A percentile compares a stretch with the other conserved stretches of the same genome.
Conservation (phyloP, 1,284 basidiomycete genomes). For the Afroboletus lepidellus region DNA sequence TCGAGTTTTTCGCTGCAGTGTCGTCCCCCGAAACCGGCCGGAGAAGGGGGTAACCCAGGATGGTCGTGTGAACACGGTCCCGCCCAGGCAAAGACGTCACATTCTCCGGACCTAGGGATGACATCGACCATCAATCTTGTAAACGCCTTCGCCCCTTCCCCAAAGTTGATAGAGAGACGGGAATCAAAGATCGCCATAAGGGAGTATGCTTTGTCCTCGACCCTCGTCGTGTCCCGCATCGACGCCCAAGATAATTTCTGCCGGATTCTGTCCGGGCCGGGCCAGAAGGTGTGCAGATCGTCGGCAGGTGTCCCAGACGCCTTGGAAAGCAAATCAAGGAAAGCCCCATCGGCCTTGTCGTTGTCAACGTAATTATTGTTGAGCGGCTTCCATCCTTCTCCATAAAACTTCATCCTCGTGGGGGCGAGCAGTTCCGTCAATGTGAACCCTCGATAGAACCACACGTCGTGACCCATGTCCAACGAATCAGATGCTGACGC, state of each 20-base stretch:
- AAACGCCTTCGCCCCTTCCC: neutral
- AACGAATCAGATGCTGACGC: neutral
- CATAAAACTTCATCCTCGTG: constrained; percentile 7
- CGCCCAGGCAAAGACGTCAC: constrained; percentile 22
- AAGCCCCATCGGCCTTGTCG: constrained; percentile 6
- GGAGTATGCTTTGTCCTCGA: constrained; percentile 2
- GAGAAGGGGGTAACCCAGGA: constrained; percentile 18
- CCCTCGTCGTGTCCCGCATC: neutral
- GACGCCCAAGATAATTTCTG: constrained; percentile 4
- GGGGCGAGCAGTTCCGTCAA: constrained; percentile 3
- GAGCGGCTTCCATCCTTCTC: constrained; percentile 1
- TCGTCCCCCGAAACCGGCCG: constrained; percentile 9
- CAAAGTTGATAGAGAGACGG: neutral
- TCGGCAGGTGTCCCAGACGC: neutral
- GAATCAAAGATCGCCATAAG: constrained; percentile 4
- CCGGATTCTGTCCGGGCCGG: constrained; percentile 1
- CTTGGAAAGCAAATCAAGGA: neutral
- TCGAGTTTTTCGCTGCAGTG: constrained; percentile 4
- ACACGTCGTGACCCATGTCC: neutral
- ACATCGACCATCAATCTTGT: constrained; percentile 2
- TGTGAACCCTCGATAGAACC: constrained; percentile 4
- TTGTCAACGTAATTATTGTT: constrained; percentile 1
- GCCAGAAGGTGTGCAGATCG: constrained; percentile 1
- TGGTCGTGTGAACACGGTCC: constrained; percentile 11
- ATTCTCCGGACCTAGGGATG: constrained; percentile 4